These are phyloP conservation scores for Aspergillus kassunensis DNA, from an alignment of 495 filamentous ascomycete species.

Conservation along the genomic window DNA sequence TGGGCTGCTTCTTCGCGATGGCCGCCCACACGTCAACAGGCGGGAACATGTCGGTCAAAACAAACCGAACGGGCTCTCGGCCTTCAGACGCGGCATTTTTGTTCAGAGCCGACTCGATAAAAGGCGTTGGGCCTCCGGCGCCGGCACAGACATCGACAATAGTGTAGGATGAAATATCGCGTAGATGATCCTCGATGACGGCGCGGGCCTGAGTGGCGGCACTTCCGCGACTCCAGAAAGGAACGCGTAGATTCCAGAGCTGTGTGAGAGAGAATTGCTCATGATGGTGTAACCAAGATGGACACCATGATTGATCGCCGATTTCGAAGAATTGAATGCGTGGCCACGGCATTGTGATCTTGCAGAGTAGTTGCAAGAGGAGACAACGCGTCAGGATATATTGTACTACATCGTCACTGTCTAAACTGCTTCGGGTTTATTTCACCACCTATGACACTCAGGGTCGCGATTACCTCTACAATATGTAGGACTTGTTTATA, in stretches of 20 bases:
- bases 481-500: too few relatives aligned
- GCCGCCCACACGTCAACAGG: conserved; percentile 58
- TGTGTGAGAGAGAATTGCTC: conserved; percentile 32
- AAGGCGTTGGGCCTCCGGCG: conserved; percentile 62
- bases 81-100: conserved; percentile 25
- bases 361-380: neutral
- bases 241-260: conserved; percentile 29
- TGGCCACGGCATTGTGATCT: conserved; percentile 17
- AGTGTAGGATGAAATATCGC: conserved; percentile 41
- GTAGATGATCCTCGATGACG: conserved; percentile 43
- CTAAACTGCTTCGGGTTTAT: too few relatives aligned
- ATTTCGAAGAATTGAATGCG: conserved; percentile 34
- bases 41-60: conserved; percentile 67
- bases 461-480: too few relatives aligned
- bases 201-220: conserved; percentile 24
- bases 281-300: conserved; percentile 24
- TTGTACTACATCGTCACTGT: too few relatives aligned
- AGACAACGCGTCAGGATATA: too few relatives aligned
- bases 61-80: conserved; percentile 49
- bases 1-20: conserved; percentile 43
- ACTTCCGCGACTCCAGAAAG: conserved; percentile 19
- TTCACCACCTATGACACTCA: too few relatives aligned
- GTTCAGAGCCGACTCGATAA: conserved; percentile 58
- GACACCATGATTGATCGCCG: conserved; percentile 36
- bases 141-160: conserved; percentile 75